Percentiles rank a stretch among this genome's conserved stretches.
phyloP scores from a whole-genome alignment of 1,139 yeast species.

The Hemisphaericaspora xylanilytica region DNA sequence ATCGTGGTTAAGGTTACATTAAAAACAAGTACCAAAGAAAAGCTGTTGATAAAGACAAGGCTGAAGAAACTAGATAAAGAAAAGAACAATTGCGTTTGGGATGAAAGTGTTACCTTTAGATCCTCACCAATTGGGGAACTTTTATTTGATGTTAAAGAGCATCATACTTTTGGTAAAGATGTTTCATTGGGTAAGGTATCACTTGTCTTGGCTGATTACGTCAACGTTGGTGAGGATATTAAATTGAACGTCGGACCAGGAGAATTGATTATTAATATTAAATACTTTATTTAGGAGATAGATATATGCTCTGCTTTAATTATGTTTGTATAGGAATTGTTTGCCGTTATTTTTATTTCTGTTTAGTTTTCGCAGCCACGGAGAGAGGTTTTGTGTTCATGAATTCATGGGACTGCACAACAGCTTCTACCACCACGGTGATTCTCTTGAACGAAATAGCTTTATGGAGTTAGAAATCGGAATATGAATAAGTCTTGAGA shows the following conservation, averaged over 20 bases:
- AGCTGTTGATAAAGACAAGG: slow-evolving; percentile 66
- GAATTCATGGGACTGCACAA: neutral
- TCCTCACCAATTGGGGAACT: slow-evolving; percentile 61
- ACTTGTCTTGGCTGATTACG: slow-evolving; percentile 37
- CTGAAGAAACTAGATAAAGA: slow-evolving; percentile 49
- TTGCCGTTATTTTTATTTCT: neutral
- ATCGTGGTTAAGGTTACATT: slow-evolving; percentile 54
- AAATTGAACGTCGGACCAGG: slow-evolving; percentile 30
- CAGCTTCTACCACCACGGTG: neutral
- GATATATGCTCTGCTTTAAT: neutral
- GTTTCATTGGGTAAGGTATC: slow-evolving; percentile 59
- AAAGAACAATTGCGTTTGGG: slow-evolving; percentile 50
- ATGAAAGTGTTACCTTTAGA: slow-evolving; percentile 67
- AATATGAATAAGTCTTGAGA: no score
- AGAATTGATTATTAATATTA: slow-evolving; percentile 29
- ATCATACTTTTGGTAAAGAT: slow-evolving; percentile 73
- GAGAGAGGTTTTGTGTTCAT: no score
- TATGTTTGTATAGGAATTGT: neutral
- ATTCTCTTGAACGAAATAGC: no score
- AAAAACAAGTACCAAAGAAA: slow-evolving; percentile 51
- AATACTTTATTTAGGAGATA: slow-evolving; percentile 22
- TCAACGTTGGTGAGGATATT: slow-evolving; percentile 32
- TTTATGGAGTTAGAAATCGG: no score
- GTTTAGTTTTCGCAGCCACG: neutral
- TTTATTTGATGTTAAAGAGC: slow-evolving; percentile 59